Evolutionary conservation across 1,139 yeast genomes (phyloP), one percentile per base, ranked within the genome.

Genomic region (Blastobotrys arbuscula): DNA sequence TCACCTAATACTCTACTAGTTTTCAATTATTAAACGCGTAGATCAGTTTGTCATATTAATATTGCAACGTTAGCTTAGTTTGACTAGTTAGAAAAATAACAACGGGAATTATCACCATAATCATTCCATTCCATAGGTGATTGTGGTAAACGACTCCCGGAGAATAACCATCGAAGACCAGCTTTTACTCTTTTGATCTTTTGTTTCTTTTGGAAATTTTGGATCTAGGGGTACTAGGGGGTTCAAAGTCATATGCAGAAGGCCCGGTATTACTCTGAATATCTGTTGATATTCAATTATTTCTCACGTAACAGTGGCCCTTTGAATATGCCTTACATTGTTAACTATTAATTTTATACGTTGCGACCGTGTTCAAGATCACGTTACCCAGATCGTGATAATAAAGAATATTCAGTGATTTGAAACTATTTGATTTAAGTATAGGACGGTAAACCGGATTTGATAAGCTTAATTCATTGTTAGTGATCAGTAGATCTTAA

Each of bases 131-230:
- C 15, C 39, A 24, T 37, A 47, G 51, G 41, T 51, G 53, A 41
- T 39, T 21, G 48, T 44, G 56, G 55, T 53, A 53, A 53, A 53
- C 56, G 56, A 49, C 34, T 50, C 56, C 56, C 55, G 48, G 45
- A 53, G 39, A 52, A 30, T 42, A 42, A 53, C 31, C 31, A 40
- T 20, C 38, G 39, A 20, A 31, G 20, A 34, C 20, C 20, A 20
- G 9, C 34, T 7, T 16, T 28, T 23, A 20, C 26, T 38, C 43
- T 23, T 41, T 41, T 31, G 37, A 31, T 35, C 12, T n/a, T 3
- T 4, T 12, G 24, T n/a, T 26, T 15, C 26, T 41, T 23, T 15
- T 21, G 6, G 19, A n/a, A n/a, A n/a, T n/a, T n/a, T n/a, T 23
- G 33, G 43, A 10, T 30, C 15, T 12, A 21, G 34, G 34, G 24